These are phyloP conservation scores for Ceriops zippeliana DNA, from an alignment of 345 rosid genomes.

Conservation along the genomic window DNA sequence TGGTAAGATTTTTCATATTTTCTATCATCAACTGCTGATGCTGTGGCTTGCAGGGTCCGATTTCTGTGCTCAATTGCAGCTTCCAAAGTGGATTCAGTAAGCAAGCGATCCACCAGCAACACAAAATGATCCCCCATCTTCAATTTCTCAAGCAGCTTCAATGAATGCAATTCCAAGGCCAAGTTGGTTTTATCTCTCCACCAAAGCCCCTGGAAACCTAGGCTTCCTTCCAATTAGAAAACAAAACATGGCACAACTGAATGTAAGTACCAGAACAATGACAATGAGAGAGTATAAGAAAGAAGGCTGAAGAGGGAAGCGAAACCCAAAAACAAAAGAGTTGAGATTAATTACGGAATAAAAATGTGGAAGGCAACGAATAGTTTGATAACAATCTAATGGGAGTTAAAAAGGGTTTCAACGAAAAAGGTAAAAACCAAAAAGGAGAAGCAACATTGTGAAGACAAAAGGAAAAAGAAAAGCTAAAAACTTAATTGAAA, in stretches of 20 bases:
- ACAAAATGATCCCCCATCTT: constrained; percentile 96
- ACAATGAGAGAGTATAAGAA: too few relatives aligned
- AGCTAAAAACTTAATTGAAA: neutral
- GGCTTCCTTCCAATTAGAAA: neutral
- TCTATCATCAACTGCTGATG: constrained; percentile 29
- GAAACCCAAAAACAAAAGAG: neutral
- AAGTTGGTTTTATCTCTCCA: constrained; percentile 11
- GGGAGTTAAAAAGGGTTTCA: neutral
- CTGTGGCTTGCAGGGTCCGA: constrained; percentile 36
- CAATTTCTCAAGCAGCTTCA: constrained; percentile 10
- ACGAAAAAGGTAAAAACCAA: neutral
- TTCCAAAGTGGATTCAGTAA: constrained; percentile 75
- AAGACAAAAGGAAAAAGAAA: neutral
- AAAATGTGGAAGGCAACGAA: neutral
- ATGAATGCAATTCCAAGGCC: constrained; percentile 12
- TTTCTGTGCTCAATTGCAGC: constrained; percentile 82
- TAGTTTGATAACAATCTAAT: neutral
- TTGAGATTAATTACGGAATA: too few relatives aligned
- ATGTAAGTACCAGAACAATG: too few relatives aligned
- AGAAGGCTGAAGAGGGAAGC: neutral
- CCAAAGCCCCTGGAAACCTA: constrained; percentile 24
- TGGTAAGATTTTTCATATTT: constrained; percentile 26
- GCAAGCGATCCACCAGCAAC: constrained; percentile 73
- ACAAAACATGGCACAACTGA: neutral
- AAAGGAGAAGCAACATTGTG: neutral